phyloP scores from a whole-genome alignment of 2,329 filamentous ascomycete genomes.

The Paraconiothyrium brasiliense region DNA sequence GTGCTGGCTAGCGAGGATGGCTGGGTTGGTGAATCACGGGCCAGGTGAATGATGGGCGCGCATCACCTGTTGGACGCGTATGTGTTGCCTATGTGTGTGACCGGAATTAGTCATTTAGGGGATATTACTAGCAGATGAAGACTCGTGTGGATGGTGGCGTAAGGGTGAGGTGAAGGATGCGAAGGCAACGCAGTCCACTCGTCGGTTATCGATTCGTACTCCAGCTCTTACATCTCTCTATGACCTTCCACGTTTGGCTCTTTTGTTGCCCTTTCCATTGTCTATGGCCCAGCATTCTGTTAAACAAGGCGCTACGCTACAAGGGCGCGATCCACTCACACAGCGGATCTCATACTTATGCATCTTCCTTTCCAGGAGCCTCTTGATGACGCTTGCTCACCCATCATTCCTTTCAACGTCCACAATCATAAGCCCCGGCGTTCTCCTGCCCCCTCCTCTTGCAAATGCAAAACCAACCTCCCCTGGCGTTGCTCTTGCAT shows the following conservation, averaged over 20 bases:
- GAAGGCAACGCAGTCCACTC: too few relatives aligned
- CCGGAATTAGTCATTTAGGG: not conserved
- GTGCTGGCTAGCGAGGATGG: not conserved
- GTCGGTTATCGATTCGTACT: not conserved
- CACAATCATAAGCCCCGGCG: conserved; percentile 12
- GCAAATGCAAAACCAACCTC: conserved; percentile 7
- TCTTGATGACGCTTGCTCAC: not conserved
- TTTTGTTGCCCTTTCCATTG: not conserved
- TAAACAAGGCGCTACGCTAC: not conserved
- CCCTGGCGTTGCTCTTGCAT: not conserved
- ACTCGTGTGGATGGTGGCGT: not conserved
- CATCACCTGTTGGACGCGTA: not conserved
- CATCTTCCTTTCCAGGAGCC: not conserved
- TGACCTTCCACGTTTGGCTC: not conserved
- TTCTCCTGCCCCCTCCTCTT: conserved; percentile 5
- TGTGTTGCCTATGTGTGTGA: not conserved
- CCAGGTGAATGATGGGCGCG: not conserved
- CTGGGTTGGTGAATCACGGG: not conserved
- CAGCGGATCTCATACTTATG: not conserved
- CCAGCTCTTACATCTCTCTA: not conserved
- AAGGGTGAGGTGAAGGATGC: not conserved
- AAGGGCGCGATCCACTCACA: not conserved
- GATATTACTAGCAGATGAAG: not conserved
- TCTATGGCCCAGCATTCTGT: not conserved
- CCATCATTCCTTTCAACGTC: conserved; percentile 5